Conservation (phyloP, 164 flowering plant species). For the Aristolochia californica region DNA sequence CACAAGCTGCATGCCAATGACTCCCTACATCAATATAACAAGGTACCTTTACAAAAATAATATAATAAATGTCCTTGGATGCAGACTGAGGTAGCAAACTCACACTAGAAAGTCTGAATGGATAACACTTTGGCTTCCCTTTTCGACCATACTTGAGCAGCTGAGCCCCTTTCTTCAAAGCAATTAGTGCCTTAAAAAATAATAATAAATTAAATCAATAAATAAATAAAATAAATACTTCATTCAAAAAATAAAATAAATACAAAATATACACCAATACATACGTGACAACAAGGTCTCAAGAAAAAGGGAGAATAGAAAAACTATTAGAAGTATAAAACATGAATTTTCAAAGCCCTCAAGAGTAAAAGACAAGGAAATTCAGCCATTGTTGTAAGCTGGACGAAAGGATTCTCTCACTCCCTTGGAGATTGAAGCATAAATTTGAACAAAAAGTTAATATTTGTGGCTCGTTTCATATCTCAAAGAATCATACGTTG, state of each 20-base stretch:
- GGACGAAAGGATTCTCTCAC: too few species aligned
- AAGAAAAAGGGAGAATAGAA: background rate
- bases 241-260: background rate
- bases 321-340: background rate
- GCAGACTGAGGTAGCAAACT: slow-evolving; percentile 15
- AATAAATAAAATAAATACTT: background rate
- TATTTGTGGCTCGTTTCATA: too few species aligned
- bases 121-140: slow-evolving; percentile 91
- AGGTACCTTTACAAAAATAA: too few species aligned
- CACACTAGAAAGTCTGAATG: slow-evolving; percentile 84
- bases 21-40: too few species aligned
- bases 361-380: too few species aligned
- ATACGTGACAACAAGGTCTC: background rate
- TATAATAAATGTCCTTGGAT: too few species aligned
- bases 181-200: slow-evolving; percentile 54
- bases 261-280: background rate
- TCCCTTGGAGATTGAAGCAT: too few species aligned
- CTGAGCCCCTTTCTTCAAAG: slow-evolving; percentile 89
- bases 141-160: slow-evolving; percentile 96
- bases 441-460: too few species aligned
- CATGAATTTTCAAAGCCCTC: background rate
- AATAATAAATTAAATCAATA: slow-evolving; percentile 5
- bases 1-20: too few species aligned
- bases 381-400: too few species aligned
- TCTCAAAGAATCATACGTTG: too few species aligned